Percentiles rank a stretch among this genome's conserved stretches.
phyloP scores from a whole-genome alignment of 306 rosid species.

The Ziziphus jujuba region DNA sequence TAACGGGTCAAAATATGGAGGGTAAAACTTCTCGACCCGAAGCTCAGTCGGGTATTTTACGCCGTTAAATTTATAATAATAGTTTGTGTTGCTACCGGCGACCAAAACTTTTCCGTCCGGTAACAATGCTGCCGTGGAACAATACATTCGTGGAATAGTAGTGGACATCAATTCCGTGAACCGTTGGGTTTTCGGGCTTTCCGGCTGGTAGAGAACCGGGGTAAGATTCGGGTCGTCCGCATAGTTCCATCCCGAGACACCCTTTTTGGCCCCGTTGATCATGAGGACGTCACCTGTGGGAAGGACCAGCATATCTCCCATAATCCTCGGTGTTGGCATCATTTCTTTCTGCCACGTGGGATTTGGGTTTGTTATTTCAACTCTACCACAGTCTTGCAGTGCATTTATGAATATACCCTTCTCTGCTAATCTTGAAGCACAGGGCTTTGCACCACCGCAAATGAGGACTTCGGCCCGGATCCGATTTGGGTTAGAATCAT shows the following conservation, averaged over 20 bases:
- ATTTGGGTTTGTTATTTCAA: conserved; percentile 44
- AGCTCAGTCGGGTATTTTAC: conserved; percentile 66
- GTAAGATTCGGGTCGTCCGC: conserved; percentile 65
- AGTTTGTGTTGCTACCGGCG: conserved; percentile 79
- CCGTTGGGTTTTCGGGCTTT: conserved; percentile 18
- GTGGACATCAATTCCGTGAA: conserved; percentile 33
- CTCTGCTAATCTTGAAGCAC: conserved; percentile 42
- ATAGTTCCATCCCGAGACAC: conserved; percentile 72
- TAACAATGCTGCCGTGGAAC: conserved; percentile 61
- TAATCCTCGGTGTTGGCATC: conserved; percentile 71
- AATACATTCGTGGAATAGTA: conserved; percentile 73
- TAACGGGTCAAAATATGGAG: conserved; percentile 59
- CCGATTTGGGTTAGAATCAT: not conserved
- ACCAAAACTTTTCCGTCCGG: conserved; percentile 67
- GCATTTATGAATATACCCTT: conserved; percentile 35
- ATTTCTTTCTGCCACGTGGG: conserved; percentile 51
- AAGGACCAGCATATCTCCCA: conserved; percentile 71
- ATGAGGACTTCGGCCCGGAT: conserved; percentile 55
- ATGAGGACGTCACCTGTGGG: conserved; percentile 77
- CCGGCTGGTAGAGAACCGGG: conserved; percentile 55
- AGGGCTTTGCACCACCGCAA: conserved; percentile 75
- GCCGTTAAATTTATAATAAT: conserved; percentile 40
- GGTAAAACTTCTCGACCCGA: conserved; percentile 61
- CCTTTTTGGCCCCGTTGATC: conserved; percentile 68
- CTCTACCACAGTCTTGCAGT: conserved; percentile 53